Base-by-base conservation (phyloP, 441 rosid species). In the Jatropha multifida region DNA sequence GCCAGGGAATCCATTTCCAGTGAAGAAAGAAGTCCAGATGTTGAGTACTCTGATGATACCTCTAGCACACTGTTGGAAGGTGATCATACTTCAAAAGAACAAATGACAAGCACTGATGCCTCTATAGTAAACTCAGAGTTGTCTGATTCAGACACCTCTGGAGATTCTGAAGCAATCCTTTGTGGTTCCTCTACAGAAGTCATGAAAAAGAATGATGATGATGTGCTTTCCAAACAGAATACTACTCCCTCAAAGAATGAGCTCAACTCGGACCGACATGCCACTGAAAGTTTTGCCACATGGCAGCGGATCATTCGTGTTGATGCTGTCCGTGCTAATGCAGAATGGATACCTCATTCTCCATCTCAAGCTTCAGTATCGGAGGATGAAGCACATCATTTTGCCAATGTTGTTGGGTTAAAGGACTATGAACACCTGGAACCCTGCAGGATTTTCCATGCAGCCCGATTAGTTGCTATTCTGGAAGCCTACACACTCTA, bases 271-370 rank as follows among this genome's bases (percentile, higher is more conserved):
- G 77, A 81, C 65, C 62, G 66, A 3, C 17, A 20, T 37, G 74
- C 83, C 20, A 79, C 84, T 32, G 99, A 93, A 85, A 87, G 85
- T 81, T 94, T 90, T 81, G 76, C 88, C 7, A 90, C 93, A 0
- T 93, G 99, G 99, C 97, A 88, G 78, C 89, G 99, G 68, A 93
- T 93, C 68, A 94, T 94, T 74, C 96, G 94, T 15, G 85, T 91
- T 41, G 99, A 94, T 88, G 98, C 99, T 13, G 82, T 94, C 58
- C 96, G 99, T 71, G 93, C 96, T 13, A 90, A 90, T 85, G 83
- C 88, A 23, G 99, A 94, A 54, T 94, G 98, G 98, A 79, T 88
- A 4, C 83, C 88, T 0, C 84, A 84, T 81, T 84, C 92, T 41
- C 78, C 85, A 46, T 83, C 85, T 51, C 92, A 87, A 75, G 91